These are phyloP conservation scores for Abrus precatorius DNA, from an alignment of 306 rosid species.

Conservation along the genomic window DNA sequence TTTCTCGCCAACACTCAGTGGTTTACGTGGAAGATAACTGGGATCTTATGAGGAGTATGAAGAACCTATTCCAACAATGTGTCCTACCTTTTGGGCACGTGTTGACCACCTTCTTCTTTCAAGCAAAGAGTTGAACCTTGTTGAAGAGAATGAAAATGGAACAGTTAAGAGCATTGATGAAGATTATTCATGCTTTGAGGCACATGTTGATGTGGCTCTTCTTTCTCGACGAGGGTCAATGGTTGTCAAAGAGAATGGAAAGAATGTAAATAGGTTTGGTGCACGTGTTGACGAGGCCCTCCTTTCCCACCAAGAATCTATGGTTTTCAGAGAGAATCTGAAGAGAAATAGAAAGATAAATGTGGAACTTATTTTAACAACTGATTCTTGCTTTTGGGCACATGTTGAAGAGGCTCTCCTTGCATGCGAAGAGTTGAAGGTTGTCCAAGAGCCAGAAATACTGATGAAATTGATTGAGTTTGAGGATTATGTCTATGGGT, in stretches of 20 bases:
- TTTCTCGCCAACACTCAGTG: too few relatives aligned
- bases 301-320: conserved; percentile 43
- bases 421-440: conserved; percentile 41
- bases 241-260: neutral
- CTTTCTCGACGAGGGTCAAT: too few relatives aligned
- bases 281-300: conserved; percentile 69
- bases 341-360: conserved; percentile 25
- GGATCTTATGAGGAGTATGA: too few relatives aligned
- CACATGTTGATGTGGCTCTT: too few relatives aligned
- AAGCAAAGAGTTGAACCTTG: too few relatives aligned
- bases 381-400: conserved; percentile 88
- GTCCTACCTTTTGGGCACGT: too few relatives aligned
- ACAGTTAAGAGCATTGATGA: too few relatives aligned
- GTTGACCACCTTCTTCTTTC: too few relatives aligned
- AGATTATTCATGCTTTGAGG: too few relatives aligned
- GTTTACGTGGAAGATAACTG: too few relatives aligned
- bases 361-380: conserved; percentile 51
- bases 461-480: conserved; percentile 39
- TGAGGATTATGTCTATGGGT: conserved; percentile 55
- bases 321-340: neutral
- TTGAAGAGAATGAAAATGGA: too few relatives aligned
- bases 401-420: conserved; percentile 67
- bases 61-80: too few relatives aligned
- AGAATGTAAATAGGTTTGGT: conserved; percentile 32
- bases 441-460: neutral